Base-by-base conservation (phyloP, 2,329 filamentous ascomycete species). In the Fusarium verrucosum region DNA sequence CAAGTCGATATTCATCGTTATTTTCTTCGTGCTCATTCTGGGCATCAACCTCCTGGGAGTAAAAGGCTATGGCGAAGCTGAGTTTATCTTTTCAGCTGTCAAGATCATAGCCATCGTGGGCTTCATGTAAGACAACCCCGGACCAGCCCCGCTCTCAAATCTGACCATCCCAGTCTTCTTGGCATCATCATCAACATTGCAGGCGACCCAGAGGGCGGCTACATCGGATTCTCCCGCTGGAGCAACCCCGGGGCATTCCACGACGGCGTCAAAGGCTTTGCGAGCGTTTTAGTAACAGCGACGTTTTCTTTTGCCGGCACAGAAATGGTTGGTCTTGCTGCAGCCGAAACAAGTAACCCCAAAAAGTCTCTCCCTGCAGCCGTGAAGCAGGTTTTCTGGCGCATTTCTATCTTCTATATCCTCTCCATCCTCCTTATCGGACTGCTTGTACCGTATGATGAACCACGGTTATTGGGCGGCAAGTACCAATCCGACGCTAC, bases 341-440 rank as follows among this genome's bases (percentile, higher is more conserved):
- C 90, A 1, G 91, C 90, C 20, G 91, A 94, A 74, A 91, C 90
- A 0, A 86, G 84, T 14, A 92, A 92, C 71, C 91, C 91, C 3
- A 85, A 89, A 53, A 92, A 94, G 73, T 91, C 89, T 2, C 83
- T 97, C 1, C 94, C 94, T 0, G 92, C 87, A 1, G 94, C 94
- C 10, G 89, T 95, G 70, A 96, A 96, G 78, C 93, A 96, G 74
- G 92, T 97, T 19, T 96, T 97, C 77, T 97, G 93, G 93, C 89
- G 94, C 67, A 96, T 97, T 72, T 87, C 87, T 4, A 82, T 96
- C 42, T 97, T 97, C 79, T 97, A 97, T 79, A 83, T 97, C 46
- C 87, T 95, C 22, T 91, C 91, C 0, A 84, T 97, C 5, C 86
- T 87, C 10, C 80, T 97, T 3, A 87, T 97, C 54, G 92, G 94